Evolutionary conservation across 352 stramenopile species (phyloP).

Genomic region (Phytophthora tentaculata): DNA sequence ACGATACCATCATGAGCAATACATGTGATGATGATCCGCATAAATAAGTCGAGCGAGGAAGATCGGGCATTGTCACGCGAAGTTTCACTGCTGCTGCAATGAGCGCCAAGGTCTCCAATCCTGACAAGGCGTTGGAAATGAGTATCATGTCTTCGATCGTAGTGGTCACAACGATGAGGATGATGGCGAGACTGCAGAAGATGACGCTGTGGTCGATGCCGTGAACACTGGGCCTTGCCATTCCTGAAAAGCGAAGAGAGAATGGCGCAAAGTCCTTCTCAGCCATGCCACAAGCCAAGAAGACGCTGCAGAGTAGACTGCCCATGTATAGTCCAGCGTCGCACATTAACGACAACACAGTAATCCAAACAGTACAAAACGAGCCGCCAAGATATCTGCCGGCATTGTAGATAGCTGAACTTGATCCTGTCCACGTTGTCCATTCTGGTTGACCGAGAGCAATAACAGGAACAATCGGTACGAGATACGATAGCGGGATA

Average conservation of each 20-base stretch:
- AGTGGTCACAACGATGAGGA: constrained; percentile 63
- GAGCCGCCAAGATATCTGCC: constrained; percentile 47
- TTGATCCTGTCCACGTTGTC: constrained; percentile 42
- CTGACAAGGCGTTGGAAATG: constrained; percentile 59
- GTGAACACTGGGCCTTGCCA: constrained; percentile 30
- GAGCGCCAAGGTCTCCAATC: constrained; percentile 49
- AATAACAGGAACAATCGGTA: constrained; percentile 43
- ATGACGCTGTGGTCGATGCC: constrained; percentile 50
- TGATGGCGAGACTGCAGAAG: constrained; percentile 62
- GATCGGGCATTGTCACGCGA: constrained; percentile 41
- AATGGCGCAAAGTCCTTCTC: constrained; percentile 54
- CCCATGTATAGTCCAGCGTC: constrained; percentile 56
- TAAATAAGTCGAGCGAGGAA: constrained; percentile 51
- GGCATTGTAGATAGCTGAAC: constrained; percentile 44
- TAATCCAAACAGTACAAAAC: constrained; percentile 38
- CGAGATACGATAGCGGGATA: constrained; percentile 55
- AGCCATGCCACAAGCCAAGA: constrained; percentile 62
- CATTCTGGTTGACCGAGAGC: constrained; percentile 50
- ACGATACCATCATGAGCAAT: constrained; percentile 39
- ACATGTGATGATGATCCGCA: constrained; percentile 40
- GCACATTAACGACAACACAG: constrained; percentile 40
- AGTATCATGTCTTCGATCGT: constrained; percentile 57
- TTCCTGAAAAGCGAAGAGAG: constrained; percentile 47
- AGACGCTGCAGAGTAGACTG: constrained; percentile 52
- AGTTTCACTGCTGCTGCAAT: constrained; percentile 49